Evolutionary conservation across 371 early-diverging fungal species (phyloP).

Genomic region (Mucor circinelloides): DNA sequence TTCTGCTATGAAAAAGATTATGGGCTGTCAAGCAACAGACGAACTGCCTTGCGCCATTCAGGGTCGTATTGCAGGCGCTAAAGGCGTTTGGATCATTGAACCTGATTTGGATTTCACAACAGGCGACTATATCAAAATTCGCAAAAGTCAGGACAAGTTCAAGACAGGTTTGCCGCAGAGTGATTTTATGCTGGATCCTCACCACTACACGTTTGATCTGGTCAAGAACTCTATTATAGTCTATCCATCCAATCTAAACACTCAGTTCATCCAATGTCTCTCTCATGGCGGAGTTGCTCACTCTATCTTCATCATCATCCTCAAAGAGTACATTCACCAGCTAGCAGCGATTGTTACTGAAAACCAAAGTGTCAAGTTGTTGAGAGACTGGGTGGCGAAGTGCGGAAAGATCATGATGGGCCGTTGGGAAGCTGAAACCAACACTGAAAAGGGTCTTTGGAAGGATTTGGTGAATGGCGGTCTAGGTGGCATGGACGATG

Average conservation of each 20-base stretch:
- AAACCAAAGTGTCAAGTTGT: slow-evolving; percentile 30
- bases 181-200: slow-evolving; percentile 31
- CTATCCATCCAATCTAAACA: slow-evolving; percentile 46
- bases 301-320: slow-evolving; percentile 38
- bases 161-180: slow-evolving; percentile 34
- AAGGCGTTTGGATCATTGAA: slow-evolving; percentile 51
- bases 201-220: slow-evolving; percentile 49
- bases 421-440: slow-evolving; percentile 37
- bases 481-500: slow-evolving; percentile 23
- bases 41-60: slow-evolving; percentile 51
- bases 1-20: slow-evolving; percentile 46
- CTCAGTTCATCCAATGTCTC: slow-evolving; percentile 52
- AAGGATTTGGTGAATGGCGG: slow-evolving; percentile 9
- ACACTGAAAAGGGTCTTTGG: slow-evolving; percentile 33
- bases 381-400: slow-evolving; percentile 43
- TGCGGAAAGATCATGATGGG: slow-evolving; percentile 32
- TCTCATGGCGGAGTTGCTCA: slow-evolving; percentile 44
- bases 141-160: slow-evolving; percentile 49
- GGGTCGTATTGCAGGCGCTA: slow-evolving; percentile 56
- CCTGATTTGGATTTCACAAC: slow-evolving; percentile 35
- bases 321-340: slow-evolving; percentile 41
- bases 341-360: slow-evolving; percentile 31
- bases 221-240: slow-evolving; percentile 39
- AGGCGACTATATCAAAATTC: slow-evolving; percentile 43
- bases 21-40: slow-evolving; percentile 35